Percentiles rank a stretch among this genome's conserved stretches.
Evolutionary conservation across 768 basidiomycete genomes (phyloP).

Genomic region (Boletus edulis): DNA sequence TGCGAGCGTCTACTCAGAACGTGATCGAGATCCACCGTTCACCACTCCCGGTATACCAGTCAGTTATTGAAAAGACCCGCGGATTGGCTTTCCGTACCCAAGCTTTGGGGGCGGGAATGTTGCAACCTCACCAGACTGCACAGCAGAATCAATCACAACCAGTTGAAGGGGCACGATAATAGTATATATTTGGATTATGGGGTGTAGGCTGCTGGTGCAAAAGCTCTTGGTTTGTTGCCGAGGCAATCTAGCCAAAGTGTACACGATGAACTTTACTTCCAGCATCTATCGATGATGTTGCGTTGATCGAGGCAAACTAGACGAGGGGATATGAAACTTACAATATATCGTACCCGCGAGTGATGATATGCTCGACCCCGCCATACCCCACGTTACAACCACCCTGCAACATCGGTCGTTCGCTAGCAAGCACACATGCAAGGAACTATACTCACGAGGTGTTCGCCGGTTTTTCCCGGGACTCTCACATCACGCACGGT

Average conservation of each 20-base stretch:
- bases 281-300: slow-evolving; percentile 31
- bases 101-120: slow-evolving; percentile 79
- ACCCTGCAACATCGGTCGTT: slow-evolving; percentile 26
- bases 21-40: slow-evolving; percentile 95
- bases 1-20: slow-evolving; percentile 55
- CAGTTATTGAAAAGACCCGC: slow-evolving; percentile 93
- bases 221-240: background rate
- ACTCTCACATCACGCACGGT: slow-evolving; percentile 49
- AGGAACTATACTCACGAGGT: slow-evolving; percentile 47
- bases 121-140: slow-evolving; percentile 32
- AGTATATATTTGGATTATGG: background rate
- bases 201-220: slow-evolving; percentile 10
- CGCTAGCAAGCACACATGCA: background rate
- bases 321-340: slow-evolving; percentile 18
- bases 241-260: background rate
- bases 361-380: slow-evolving; percentile 37
- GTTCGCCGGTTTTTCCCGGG: slow-evolving; percentile 73
- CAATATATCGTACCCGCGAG: slow-evolving; percentile 43
- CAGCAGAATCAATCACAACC: slow-evolving; percentile 32
- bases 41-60: slow-evolving; percentile 86
- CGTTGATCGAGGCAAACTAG: background rate
- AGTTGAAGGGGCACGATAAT: slow-evolving; percentile 28
- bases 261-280: slow-evolving; percentile 23
- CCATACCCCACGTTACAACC: slow-evolving; percentile 42
- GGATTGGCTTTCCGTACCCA: slow-evolving; percentile 90